Base-by-base conservation (phyloP, 169 alveolate genomes). In the Plasmodium gaboni region DNA sequence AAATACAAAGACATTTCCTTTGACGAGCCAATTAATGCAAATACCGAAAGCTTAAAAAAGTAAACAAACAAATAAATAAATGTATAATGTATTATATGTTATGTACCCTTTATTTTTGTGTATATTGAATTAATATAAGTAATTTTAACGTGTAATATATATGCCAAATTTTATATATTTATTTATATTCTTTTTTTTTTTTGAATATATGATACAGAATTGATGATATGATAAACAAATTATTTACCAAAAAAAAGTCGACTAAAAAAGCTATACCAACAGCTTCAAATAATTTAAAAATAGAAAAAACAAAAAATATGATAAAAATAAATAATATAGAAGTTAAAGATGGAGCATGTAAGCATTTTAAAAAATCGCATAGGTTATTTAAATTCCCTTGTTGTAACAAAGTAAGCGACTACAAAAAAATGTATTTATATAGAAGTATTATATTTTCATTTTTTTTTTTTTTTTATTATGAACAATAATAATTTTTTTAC, bases 321-420 rank as follows among this genome's bases (percentile, higher is more conserved):
- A 51, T 76, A 64, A 76, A 76, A 65, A 70, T 76, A 76, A 76
- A 76, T 76, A 76, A 76, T 76, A 76, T 76, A 50, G 89, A 76
- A 76, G 89, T 76, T 38, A 76, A 76, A 50, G 76, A 86, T 59
- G 95, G 95, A 50, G 92, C 95, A 15, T 92, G 95, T 57, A 80
- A 88, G 53, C 95, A 92, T 70, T 92, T 83, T 76, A 92, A 92
- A 71, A 92, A 87, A 63, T 92, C 95, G 7, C 89, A 92, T 61
- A 74, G 93, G 13, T 73, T 92, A 69, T 80, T 72, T 53, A 92
- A 92, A 57, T 92, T 92, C 51, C 95, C 95, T 6, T 92, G 95
- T 68, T 92, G 95, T 55, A 92, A 92, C 73, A 92, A 92, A 38
- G 95, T 83, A 12, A 48, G 86, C 12, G 1, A 7, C 22, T 42